Base-by-base conservation (phyloP, 2,329 filamentous ascomycete species). In the Cladophialophora exuberans region DNA sequence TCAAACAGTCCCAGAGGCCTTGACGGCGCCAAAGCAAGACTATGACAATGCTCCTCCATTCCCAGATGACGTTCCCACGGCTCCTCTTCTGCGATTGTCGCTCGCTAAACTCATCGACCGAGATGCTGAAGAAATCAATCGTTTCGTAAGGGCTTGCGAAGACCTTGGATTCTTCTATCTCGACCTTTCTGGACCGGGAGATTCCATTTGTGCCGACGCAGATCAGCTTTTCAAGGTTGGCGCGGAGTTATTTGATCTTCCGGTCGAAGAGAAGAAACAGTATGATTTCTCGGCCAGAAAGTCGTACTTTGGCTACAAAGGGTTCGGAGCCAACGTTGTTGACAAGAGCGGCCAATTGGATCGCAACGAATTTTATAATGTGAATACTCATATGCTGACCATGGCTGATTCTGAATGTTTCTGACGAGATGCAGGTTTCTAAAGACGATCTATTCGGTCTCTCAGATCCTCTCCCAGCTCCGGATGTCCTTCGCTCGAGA, bases 151-250 rank as follows among this genome's bases (percentile, higher is more conserved):
- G 28, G 71, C 72, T n/a, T 73, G 70, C n/a, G 68, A 71, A 35
- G 73, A 81, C 2, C 69, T 83, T 1, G 80, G 81, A 1, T 83
- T 83, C 69, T 83, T 83, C 69, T 83, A 83, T 59, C 70, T 83
- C 5, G 77, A 83, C 59, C 66, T 83, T 2, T 67, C 70, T 18
- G 60, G 66, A 2, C 57, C 70, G 15, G 78, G 77, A 4, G 62
- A 70, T 11, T 63, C 64, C 1, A 62, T 82, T 3, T 68, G 82
- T 1, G 36, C 61, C 1, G 69, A 78, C 52, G 75, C 76, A 2
- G 72, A 79, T 35, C 54, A 65, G 1, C 64, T 83, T 4, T 82
- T 82, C 60, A 45, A 65, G 2, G 66, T 81, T 4, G 76, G 74
- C 56, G 67, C 74, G 46, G 54, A 64, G 3, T 70, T 83, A 10